A percentile compares a stretch with the other conserved stretches of the same genome.
These are phyloP conservation scores for Dictyostelium citrinum DNA, from an alignment of 78 protist species.

Conservation along the genomic window DNA sequence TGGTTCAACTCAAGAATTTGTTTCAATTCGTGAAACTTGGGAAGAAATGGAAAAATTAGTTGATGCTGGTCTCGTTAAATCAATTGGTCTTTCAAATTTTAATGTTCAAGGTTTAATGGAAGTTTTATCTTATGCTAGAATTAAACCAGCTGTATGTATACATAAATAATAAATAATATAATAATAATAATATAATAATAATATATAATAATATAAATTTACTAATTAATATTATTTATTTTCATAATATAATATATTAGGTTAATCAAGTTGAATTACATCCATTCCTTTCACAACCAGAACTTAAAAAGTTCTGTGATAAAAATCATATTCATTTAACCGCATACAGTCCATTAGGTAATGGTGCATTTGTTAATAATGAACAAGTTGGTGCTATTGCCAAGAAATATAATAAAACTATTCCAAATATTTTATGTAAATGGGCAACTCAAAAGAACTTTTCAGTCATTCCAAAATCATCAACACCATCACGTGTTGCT, in stretches of 20 bases:
- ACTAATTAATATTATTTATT: too few species aligned
- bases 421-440: conserved; percentile 68
- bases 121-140: conserved; percentile 47
- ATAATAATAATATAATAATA: too few species aligned
- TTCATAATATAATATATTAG: neutral
- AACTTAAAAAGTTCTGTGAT: conserved; percentile 22
- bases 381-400: conserved; percentile 55
- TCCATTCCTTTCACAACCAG: conserved; percentile 79
- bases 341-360: conserved; percentile 81
- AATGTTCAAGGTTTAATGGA: conserved; percentile 28
- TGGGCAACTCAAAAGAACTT: conserved; percentile 32
- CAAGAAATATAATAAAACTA: conserved; percentile 54
- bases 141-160: conserved; percentile 69
- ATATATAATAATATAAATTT: too few species aligned
- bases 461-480: conserved; percentile 72
- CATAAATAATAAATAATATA: too few species aligned
- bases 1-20: neutral
- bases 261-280: conserved; percentile 87
- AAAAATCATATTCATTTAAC: conserved; percentile 59
- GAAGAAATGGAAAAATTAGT: conserved; percentile 87
- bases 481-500: conserved; percentile 18
- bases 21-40: conserved; percentile 88
- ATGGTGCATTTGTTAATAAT: conserved; percentile 55
- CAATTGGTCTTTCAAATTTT: conserved; percentile 82
- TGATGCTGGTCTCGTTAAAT: conserved; percentile 63